phyloP scores from a whole-genome alignment of 1,139 yeast species.

The Yamadazyma buinensis region DNA sequence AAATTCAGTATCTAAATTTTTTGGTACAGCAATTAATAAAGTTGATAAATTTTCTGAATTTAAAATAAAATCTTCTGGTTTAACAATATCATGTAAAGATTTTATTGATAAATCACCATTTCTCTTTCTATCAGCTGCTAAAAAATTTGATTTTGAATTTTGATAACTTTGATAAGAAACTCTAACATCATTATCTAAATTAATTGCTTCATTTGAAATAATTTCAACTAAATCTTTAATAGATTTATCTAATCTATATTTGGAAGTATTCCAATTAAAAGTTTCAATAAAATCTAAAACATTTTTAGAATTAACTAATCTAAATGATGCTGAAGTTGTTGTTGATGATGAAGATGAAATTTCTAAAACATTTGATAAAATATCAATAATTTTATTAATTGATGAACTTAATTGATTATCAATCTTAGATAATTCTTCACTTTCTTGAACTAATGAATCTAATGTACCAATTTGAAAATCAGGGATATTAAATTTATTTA shows the following conservation, averaged over 20 bases:
- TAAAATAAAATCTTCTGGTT: conserved; percentile 77
- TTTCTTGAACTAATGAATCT: conserved; percentile 84
- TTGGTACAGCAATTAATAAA: conserved; percentile 83
- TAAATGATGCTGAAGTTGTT: conserved; percentile 9
- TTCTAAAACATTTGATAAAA: conserved; percentile 52
- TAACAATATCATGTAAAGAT: conserved; percentile 85
- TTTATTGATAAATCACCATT: conserved; percentile 91
- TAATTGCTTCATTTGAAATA: conserved; percentile 73
- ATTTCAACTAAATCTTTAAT: conserved; percentile 68
- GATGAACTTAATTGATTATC: conserved; percentile 73
- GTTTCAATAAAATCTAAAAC: conserved; percentile 63
- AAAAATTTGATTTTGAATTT: conserved; percentile 76
- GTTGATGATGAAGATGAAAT: no score
- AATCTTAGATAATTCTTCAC: conserved; percentile 80
- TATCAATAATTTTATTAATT: conserved; percentile 72
- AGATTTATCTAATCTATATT: conserved; percentile 81
- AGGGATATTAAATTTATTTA: conserved; percentile 62
- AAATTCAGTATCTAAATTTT: conserved; percentile 55
- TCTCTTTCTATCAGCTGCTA: conserved; percentile 88
- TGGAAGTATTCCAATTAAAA: conserved; percentile 84
- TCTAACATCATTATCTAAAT: conserved; percentile 81
- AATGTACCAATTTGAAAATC: conserved; percentile 91
- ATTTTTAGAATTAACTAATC: conserved; percentile 41
- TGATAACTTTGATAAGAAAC: conserved; percentile 66
- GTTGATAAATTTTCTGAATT: conserved; percentile 85